Conservation (phyloP, 2,329 filamentous ascomycete genomes). For the Periconia sp. region DNA sequence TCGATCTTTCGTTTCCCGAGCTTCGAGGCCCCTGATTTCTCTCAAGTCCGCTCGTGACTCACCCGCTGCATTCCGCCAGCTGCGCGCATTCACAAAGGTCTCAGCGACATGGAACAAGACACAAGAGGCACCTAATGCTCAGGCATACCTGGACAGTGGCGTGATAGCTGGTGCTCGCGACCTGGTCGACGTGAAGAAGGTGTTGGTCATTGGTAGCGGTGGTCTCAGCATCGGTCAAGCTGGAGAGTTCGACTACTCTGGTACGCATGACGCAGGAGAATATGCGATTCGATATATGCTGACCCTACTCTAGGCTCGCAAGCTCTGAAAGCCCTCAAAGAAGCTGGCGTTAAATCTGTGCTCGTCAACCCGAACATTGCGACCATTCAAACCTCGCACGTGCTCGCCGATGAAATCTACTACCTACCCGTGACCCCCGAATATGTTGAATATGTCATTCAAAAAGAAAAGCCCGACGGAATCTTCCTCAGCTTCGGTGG, state of each 20-base stretch:
- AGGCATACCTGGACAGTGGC: constrained; percentile 89
- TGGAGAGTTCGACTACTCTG: constrained; percentile 98
- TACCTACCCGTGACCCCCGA: constrained; percentile 97
- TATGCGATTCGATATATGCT: constrained; percentile 14
- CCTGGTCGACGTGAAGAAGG: constrained; percentile 91
- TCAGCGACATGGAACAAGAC: constrained; percentile 48
- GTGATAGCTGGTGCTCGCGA: constrained; percentile 78
- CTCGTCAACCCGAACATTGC: constrained; percentile 98
- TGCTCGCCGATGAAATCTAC: constrained; percentile 95
- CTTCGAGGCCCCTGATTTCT: constrained; percentile 37
- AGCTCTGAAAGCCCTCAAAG: constrained; percentile 94
- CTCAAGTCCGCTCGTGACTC: constrained; percentile 39
- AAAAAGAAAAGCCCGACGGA: constrained; percentile 92
- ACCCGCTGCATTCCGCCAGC: constrained; percentile 38
- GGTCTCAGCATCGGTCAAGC: constrained; percentile 96
- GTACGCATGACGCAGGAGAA: constrained; percentile 54
- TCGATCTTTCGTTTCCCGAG: constrained; percentile 40
- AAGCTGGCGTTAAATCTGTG: constrained; percentile 88
- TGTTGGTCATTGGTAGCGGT: constrained; percentile 93
- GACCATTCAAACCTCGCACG: constrained; percentile 96
- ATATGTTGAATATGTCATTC: constrained; percentile 97
- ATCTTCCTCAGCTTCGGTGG: constrained; percentile 98
- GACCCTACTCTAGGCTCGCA: constrained; percentile 72
- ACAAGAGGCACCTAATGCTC: constrained; percentile 77
- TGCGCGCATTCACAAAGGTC: constrained; percentile 47